phyloP scores from a whole-genome alignment of 2,329 filamentous ascomycete species.

The Colletotrichum tabaci region DNA sequence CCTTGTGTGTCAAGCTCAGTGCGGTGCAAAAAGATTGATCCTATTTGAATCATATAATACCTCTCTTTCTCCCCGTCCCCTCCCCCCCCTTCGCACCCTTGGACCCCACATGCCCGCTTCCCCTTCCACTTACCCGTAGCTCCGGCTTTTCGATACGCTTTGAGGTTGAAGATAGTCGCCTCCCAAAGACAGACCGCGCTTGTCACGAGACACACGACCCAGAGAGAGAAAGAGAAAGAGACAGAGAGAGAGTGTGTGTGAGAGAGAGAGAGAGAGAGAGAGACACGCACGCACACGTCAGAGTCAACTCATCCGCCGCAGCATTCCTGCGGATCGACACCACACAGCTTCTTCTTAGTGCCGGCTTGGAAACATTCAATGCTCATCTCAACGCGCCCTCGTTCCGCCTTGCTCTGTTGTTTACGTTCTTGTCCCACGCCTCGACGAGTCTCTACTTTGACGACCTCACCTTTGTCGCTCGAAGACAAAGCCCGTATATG shows the following conservation, averaged over 20 bases:
- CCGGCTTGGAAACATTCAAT: constrained; percentile 41
- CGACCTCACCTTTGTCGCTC: constrained; percentile 23
- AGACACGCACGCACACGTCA: constrained; percentile 3
- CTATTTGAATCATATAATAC: constrained; percentile 39
- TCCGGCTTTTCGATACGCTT: constrained; percentile 36
- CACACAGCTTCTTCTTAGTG: constrained; percentile 11
- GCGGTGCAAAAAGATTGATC: constrained; percentile 38
- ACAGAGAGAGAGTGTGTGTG: too few species aligned
- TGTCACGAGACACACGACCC: constrained; percentile 29
- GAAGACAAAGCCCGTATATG: constrained; percentile 7
- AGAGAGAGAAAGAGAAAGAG: neutral
- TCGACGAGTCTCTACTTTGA: constrained; percentile 29
- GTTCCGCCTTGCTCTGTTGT: constrained; percentile 39
- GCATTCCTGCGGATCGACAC: constrained; percentile 29
- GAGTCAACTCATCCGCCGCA: constrained; percentile 24
- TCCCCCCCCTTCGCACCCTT: constrained; percentile 28
- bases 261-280: too few species aligned
- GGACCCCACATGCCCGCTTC: constrained; percentile 26
- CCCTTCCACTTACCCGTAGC: constrained; percentile 36
- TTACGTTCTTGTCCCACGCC: constrained; percentile 32
- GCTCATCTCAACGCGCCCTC: constrained; percentile 41
- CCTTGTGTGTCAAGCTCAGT: constrained; percentile 11
- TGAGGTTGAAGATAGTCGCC: constrained; percentile 18
- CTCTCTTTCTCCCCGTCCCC: constrained; percentile 27
- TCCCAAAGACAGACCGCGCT: constrained; percentile 23